Percentiles rank a stretch among this genome's conserved stretches.
Evolutionary conservation across 169 alveolate genomes (phyloP).

Genomic region (Toxoplasma gondii): DNA sequence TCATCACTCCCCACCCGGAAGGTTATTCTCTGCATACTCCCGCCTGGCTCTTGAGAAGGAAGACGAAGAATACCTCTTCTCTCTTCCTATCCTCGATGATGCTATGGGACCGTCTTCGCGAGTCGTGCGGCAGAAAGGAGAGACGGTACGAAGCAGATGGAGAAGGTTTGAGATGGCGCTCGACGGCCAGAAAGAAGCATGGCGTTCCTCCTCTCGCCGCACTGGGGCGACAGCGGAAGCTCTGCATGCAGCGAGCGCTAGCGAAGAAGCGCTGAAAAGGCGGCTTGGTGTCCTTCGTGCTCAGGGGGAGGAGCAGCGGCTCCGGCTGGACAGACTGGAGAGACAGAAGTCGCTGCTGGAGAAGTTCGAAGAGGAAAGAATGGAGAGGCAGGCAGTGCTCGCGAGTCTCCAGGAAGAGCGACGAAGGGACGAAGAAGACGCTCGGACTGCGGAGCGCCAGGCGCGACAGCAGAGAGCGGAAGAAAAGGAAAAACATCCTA

Average conservation of each 20-base stretch:
- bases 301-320: neutral
- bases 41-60: neutral
- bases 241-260: neutral
- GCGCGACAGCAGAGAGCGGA: neutral
- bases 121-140: neutral
- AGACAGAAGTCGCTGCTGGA: neutral
- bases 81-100: neutral
- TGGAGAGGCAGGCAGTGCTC: neutral
- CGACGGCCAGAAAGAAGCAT: neutral
- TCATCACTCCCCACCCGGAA: too few species aligned
- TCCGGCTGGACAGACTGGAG: neutral
- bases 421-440: neutral
- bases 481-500: neutral
- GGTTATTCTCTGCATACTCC: too few species aligned
- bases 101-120: neutral
- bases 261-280: neutral
- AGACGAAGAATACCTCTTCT: neutral
- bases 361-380: neutral
- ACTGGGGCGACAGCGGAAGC: neutral
- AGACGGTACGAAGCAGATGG: neutral
- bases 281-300: neutral
- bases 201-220: neutral
- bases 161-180: neutral
- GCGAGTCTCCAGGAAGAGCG: neutral
- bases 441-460: neutral